Evolutionary conservation across 352 stramenopile genomes (phyloP).

Genomic region (Phytophthora multivora): DNA sequence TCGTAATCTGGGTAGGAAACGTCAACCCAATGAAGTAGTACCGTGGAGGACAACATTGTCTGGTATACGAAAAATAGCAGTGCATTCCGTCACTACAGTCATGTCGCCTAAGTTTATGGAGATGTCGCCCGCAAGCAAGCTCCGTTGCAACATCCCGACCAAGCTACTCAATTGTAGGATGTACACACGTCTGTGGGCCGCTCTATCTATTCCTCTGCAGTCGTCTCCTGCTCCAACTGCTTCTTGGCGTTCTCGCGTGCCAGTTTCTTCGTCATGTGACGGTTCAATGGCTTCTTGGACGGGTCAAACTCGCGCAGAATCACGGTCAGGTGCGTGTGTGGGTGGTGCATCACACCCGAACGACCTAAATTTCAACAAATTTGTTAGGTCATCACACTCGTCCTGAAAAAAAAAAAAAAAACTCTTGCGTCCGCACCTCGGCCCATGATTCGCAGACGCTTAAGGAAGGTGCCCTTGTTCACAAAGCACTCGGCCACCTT

Average conservation of each 20-base stretch:
- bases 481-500: constrained; percentile 87
- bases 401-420: background rate
- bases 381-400: background rate
- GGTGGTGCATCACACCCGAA: constrained; percentile 86
- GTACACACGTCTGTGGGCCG: constrained; percentile 7
- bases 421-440: constrained; percentile 47
- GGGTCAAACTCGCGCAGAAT: constrained; percentile 81
- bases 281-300: constrained; percentile 77
- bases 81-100: constrained; percentile 17
- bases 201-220: constrained; percentile 44
- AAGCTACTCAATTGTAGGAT: constrained; percentile 15
- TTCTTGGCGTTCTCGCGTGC: constrained; percentile 57
- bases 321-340: constrained; percentile 81
- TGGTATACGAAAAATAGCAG: constrained; percentile 23
- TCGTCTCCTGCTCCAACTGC: constrained; percentile 20
- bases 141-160: background rate
- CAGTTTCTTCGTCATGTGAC: constrained; percentile 76
- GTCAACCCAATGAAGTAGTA: constrained; percentile 13
- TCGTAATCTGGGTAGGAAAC: constrained; percentile 27
- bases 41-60: constrained; percentile 12
- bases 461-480: constrained; percentile 85
- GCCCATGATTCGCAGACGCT: constrained; percentile 86
- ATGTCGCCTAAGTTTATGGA: constrained; percentile 12
- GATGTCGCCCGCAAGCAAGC: background rate
- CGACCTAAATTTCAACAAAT: constrained; percentile 46